Evolutionary conservation across 2,329 filamentous ascomycete species (phyloP), one percentile per base, ranked within the genome.

Genomic region (Fusarium nodosum): DNA sequence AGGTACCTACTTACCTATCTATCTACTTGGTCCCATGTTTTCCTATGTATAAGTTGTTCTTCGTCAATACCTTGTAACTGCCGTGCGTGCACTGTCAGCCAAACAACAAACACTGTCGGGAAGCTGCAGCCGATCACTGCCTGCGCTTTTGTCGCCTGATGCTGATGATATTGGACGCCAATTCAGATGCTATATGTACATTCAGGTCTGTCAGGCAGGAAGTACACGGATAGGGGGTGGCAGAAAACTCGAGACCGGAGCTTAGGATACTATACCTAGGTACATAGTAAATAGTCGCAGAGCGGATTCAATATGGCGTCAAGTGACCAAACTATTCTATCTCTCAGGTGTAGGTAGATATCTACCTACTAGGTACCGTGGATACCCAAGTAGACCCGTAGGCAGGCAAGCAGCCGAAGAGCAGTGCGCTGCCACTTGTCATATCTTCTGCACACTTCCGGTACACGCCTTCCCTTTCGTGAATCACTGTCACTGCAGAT

Each of bases 401-500:
- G 12, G 11, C 30, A 30, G 28, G 28, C 36, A 50, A 18, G 22
- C 20, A 50, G 31, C 20, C 20, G 31, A 24, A 50, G 12, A 26
- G n/a, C 22, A 36, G 33, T 36, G 41, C 24, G 24, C 22, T 50
- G 22, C 31, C 47, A 33, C 31, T 36, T 36, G 20, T 11, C 18
- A 26, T 34, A 34, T 22, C 22, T 26, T 5, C 22, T 50, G 31
- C 31, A 9, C 28, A 48, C 10, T 24, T 34, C 22, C 18, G 11
- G 36, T 20, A 22, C 12, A 39, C n/a, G 12, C 36, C 36, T 30
- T 9, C 16, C 22, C 16, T 13, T 57, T 18, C 16, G 24, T 66
- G 66, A 69, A 63, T 63, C 66, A 69, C 61, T 58, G 47, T 31
- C 52, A 18, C 47, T 41, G 11, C 24, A 15, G 6, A 11, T 22